A percentile compares a stretch with the other conserved stretches of the same genome.
These are phyloP conservation scores for Cylindrodendrum hubeiense DNA, from an alignment of 2,329 filamentous ascomycete species.

Conservation along the genomic window DNA sequence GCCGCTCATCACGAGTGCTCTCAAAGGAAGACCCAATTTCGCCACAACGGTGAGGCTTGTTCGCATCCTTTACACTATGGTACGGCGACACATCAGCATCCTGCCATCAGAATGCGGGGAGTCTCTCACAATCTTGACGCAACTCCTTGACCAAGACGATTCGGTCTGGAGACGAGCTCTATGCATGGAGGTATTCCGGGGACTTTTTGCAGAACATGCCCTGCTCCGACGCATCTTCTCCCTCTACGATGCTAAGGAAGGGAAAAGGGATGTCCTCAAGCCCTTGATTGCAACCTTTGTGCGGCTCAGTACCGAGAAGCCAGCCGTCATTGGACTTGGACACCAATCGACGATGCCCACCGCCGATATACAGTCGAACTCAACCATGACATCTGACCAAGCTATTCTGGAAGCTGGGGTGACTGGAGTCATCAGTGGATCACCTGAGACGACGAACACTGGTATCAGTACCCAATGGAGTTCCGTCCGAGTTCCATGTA, in stretches of 20 bases:
- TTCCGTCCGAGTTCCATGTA: conserved; percentile 84
- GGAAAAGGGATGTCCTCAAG: conserved; percentile 81
- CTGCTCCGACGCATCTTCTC: conserved; percentile 85
- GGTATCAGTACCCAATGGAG: conserved; percentile 96
- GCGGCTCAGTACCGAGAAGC: conserved; percentile 92
- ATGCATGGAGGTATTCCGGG: conserved; percentile 91
- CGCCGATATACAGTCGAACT: conserved; percentile 65
- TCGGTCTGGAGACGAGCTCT: conserved; percentile 87
- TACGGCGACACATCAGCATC: conserved; percentile 82
- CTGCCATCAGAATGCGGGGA: conserved; percentile 85
- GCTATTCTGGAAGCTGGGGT: conserved; percentile 92
- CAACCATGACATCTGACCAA: conserved; percentile 78
- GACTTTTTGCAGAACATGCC: conserved; percentile 84
- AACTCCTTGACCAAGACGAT: conserved; percentile 89
- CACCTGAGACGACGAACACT: conserved; percentile 74
- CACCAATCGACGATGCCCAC: conserved; percentile 88
- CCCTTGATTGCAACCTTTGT: conserved; percentile 90
- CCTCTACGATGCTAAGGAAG: conserved; percentile 80
- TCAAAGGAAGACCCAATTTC: conserved; percentile 85
- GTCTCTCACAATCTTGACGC: conserved; percentile 83
- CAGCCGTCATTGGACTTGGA: conserved; percentile 86
- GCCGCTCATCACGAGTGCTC: conserved; percentile 82
- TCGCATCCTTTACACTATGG: conserved; percentile 84
- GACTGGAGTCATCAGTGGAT: conserved; percentile 85
- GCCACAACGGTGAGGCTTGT: conserved; percentile 85